phyloP scores from a whole-genome alignment of 441 rosid genomes.

The Populus hybrid region DNA sequence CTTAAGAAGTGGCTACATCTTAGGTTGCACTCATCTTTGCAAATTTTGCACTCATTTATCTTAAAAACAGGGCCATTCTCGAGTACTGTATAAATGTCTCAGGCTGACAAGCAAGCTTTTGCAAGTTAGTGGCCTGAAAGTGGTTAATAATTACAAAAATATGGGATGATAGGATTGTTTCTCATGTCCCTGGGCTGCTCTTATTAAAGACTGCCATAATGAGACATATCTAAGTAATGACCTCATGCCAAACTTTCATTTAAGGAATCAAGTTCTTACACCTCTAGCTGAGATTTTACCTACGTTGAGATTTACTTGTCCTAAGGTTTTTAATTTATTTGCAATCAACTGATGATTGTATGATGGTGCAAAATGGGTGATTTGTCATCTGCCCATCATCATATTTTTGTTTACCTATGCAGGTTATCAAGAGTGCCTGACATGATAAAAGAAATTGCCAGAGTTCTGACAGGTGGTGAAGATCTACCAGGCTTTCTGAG shows the following conservation, averaged over 20 bases:
- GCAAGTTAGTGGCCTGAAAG: not conserved
- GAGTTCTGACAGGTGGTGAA: conserved; percentile 75
- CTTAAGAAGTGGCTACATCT: not conserved
- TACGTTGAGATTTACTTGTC: not conserved
- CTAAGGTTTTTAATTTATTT: not conserved
- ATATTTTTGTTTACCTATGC: conserved; percentile 27
- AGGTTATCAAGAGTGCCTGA: conserved; percentile 85
- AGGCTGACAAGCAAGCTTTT: not conserved
- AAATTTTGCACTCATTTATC: not conserved
- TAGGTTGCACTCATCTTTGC: conserved; percentile 5
- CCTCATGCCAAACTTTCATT: not conserved
- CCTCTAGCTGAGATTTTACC: not conserved
- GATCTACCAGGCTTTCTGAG: conserved; percentile 88
- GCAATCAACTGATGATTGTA: not conserved
- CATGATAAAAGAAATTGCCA: conserved; percentile 79
- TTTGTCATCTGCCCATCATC: conserved; percentile 12
- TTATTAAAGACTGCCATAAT: not conserved
- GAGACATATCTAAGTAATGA: not conserved
- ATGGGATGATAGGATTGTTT: not conserved
- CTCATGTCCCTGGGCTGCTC: not conserved
- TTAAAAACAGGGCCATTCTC: not conserved
- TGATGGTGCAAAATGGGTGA: conserved; percentile 5
- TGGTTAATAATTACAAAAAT: conserved; percentile 4
- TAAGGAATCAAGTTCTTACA: not conserved
- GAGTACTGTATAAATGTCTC: not conserved